These are phyloP conservation scores for Chalaropsis ovoidea DNA, from an alignment of 2,329 filamentous ascomycete species.

Conservation along the genomic window DNA sequence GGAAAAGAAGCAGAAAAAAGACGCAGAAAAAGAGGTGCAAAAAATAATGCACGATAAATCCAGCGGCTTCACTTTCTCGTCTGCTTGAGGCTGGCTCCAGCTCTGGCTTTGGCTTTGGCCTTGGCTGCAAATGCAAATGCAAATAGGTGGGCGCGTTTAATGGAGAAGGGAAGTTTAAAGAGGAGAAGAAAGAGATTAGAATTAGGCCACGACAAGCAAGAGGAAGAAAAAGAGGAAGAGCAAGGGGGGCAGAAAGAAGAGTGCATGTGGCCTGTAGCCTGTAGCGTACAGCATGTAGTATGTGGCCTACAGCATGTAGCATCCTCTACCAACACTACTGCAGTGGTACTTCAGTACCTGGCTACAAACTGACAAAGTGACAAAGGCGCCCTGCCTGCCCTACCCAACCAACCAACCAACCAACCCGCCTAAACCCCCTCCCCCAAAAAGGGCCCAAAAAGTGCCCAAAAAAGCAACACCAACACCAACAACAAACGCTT, in stretches of 20 bases:
- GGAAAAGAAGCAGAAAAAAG: background rate
- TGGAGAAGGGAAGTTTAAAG: background rate
- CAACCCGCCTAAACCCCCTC: background rate
- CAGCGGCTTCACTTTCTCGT: background rate
- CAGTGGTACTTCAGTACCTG: background rate
- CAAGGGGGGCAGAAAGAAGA: constrained; percentile 1
- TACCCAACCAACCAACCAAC: background rate
- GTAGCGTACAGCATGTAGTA: background rate
- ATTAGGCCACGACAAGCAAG: constrained; percentile 19
- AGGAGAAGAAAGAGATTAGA: constrained; percentile 18
- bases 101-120: background rate
- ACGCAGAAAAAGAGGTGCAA: background rate
- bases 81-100: background rate
- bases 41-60: background rate
- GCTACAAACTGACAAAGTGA: background rate
- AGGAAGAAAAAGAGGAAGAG: constrained; percentile 1
- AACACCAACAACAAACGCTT: too few species aligned
- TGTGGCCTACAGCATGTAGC: too few species aligned
- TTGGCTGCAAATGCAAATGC: background rate
- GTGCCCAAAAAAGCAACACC: too few species aligned
- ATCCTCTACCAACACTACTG: too few species aligned
- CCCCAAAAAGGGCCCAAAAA: too few species aligned
- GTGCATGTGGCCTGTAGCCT: too few species aligned
- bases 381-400: background rate
- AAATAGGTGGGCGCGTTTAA: constrained; percentile 17